These are phyloP conservation scores for Pichia sp. DNA, from an alignment of 1,139 yeast genomes.

Conservation along the genomic window DNA sequence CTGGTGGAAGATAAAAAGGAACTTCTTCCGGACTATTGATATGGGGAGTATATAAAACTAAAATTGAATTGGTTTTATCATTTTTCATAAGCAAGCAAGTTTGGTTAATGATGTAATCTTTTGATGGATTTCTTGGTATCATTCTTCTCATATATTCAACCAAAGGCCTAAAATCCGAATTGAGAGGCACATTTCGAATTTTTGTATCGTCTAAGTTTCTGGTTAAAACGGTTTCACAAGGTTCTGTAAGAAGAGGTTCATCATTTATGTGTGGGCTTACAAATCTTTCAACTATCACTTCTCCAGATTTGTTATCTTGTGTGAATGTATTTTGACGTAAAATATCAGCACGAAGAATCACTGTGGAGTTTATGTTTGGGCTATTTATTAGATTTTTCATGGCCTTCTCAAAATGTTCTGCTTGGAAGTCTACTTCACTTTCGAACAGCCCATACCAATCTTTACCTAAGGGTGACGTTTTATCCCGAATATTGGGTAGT, in stretches of 20 bases:
- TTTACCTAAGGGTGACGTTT: slow-evolving; percentile 48
- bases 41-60: slow-evolving; percentile 75
- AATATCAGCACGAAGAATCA: slow-evolving; percentile 82
- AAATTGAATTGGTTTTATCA: slow-evolving; percentile 34
- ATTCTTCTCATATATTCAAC: slow-evolving; percentile 66
- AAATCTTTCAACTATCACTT: slow-evolving; percentile 19
- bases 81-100: slow-evolving; percentile 55
- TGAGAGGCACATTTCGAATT: slow-evolving; percentile 41
- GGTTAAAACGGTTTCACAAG: slow-evolving; percentile 34
- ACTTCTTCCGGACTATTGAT: slow-evolving; percentile 49
- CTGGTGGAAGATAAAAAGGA: slow-evolving; percentile 86
- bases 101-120: slow-evolving; percentile 78
- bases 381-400: slow-evolving; percentile 75
- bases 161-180: slow-evolving; percentile 33
- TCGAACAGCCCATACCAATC: slow-evolving; percentile 59
- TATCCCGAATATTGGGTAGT: slow-evolving; percentile 30
- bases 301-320: slow-evolving; percentile 12
- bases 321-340: slow-evolving; percentile 44
- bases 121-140: slow-evolving; percentile 82
- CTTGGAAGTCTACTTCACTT: slow-evolving; percentile 38
- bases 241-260: slow-evolving; percentile 16
- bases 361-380: slow-evolving; percentile 90
- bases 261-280: slow-evolving; percentile 29
- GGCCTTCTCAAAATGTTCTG: slow-evolving; percentile 60
- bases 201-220: slow-evolving; percentile 50